These are phyloP conservation scores for Trypanosoma brucei DNA, from an alignment of 208 protist genomes.

Conservation along the genomic window DNA sequence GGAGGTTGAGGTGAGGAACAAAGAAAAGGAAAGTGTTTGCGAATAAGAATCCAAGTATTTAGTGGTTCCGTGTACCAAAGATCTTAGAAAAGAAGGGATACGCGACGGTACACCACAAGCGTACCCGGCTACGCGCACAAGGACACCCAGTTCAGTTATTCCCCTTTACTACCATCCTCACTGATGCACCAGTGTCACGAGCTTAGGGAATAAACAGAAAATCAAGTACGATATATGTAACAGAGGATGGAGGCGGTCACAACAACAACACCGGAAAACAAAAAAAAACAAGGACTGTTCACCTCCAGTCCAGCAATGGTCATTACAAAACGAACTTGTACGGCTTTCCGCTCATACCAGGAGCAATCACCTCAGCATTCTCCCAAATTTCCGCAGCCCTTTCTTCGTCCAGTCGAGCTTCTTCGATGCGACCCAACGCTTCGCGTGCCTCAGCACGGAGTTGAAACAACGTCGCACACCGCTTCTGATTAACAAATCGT, in stretches of 20 bases:
- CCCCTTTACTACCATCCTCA: too few relatives aligned
- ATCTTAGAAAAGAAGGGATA: too few relatives aligned
- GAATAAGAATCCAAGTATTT: too few relatives aligned
- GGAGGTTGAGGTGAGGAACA: too few relatives aligned
- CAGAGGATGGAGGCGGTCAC: neutral
- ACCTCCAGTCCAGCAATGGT: neutral
- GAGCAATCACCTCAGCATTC: constrained; percentile 73
- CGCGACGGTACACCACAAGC: too few relatives aligned
- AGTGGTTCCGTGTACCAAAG: too few relatives aligned
- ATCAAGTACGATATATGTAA: too few relatives aligned
- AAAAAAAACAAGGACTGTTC: neutral
- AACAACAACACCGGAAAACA: neutral
- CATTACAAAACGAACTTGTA: constrained; percentile 80
- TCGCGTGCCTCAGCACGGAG: constrained; percentile 83
- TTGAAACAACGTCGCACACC: constrained; percentile 78
- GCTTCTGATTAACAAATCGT: constrained; percentile 70
- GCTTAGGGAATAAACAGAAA: too few relatives aligned
- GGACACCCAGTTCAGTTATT: too few relatives aligned
- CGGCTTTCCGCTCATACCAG: constrained; percentile 63
- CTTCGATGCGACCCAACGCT: constrained; percentile 73
- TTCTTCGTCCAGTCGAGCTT: constrained; percentile 79
- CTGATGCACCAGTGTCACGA: too few relatives aligned
- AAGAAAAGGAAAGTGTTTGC: too few relatives aligned
- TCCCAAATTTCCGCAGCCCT: constrained; percentile 85
- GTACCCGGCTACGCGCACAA: too few relatives aligned